phyloP scores from a whole-genome alignment of 371 early-diverging fungal species.

The Mortierella sp. region DNA sequence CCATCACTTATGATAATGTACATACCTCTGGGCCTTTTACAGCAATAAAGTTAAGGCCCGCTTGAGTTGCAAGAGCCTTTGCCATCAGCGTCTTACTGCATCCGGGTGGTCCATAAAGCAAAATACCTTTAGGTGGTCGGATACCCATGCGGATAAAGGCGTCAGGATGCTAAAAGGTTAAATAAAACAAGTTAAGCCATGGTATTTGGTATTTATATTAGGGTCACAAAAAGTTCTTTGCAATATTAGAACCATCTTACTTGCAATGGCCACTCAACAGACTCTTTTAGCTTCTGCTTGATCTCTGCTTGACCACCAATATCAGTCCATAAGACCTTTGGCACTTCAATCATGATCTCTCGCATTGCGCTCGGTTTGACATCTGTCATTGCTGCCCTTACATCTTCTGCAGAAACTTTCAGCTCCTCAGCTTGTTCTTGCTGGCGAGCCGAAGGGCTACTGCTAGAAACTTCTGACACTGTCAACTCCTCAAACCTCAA shows the following conservation, averaged over 20 bases:
- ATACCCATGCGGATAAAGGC: constrained; percentile 90
- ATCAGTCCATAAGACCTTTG: constrained; percentile 96
- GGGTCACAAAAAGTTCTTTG: neutral
- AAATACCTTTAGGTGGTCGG: constrained; percentile 95
- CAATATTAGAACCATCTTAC: constrained; percentile 45
- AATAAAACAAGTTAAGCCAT: neutral
- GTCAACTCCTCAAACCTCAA: constrained; percentile 22
- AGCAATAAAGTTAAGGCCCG: constrained; percentile 97
- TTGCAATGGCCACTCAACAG: constrained; percentile 98
- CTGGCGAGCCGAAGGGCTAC: neutral
- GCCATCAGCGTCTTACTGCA: constrained; percentile 98
- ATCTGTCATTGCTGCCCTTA: constrained; percentile 70
- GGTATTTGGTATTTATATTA: neutral
- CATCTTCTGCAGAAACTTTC: constrained; percentile 59
- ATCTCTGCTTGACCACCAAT: constrained; percentile 98
- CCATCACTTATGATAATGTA: constrained; percentile 6
- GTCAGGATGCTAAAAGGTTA: constrained; percentile 79
- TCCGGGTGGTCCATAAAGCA: constrained; percentile 98
- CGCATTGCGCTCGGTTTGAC: constrained; percentile 97
- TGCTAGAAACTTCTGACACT: constrained; percentile 11
- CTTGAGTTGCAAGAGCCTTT: constrained; percentile 97
- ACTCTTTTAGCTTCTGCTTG: constrained; percentile 96
- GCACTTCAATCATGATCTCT: constrained; percentile 95
- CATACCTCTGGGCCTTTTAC: constrained; percentile 96
- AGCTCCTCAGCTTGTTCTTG: constrained; percentile 29